Base-by-base conservation (phyloP, 305 asterid genomes). In the Solanum hybrid region DNA sequence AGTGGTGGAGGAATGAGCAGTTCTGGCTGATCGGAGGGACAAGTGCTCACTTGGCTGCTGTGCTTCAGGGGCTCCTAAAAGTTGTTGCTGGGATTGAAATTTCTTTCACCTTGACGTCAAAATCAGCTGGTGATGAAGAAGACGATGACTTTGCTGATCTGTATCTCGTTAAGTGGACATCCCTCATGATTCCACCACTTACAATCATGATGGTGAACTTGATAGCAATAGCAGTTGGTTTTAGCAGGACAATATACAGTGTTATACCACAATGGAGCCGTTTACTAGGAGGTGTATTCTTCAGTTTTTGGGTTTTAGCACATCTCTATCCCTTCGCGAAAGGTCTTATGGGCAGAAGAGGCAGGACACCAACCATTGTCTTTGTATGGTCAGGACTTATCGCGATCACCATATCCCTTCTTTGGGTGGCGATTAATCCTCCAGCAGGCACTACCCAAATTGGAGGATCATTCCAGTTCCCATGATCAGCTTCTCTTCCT, bases 1-100 rank as follows among this genome's bases (percentile, higher is more conserved):
- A 95, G 81, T 94, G 96, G 98, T 95, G 98, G 98, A 94, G 98
- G 88, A 95, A 95, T 85, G 98, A 95, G 85, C 96, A 95, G 76
- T 95, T 95, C 88, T 95, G 98, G 98, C 87, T 95, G 92, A 95
- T 95, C 6, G 96, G 96, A 1, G 98, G 98, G 11, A 95, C 96
- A 3, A 95, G 98, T 80, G 96, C 96, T 20, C 98, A 95, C 89
- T 92, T 95, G 86, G 98, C 96, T 35, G 96, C 98, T 9, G 98
- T 95, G 22, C 89, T 95, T 24, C 98, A 95, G 84, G 98, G 98
- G 9, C 95, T 95, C 51, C 90, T 95, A 6, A 95, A 95, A 86
- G 93, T 94, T 17, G 42, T 95, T 3, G 98, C 98, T 32, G 98
- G 98, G 32, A 94, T 95, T 0, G 98, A 95, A 82, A 95, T 95